These are phyloP conservation scores for Ceratocystiopsis minuta DNA, from an alignment of 2,329 filamentous ascomycete species.

Conservation along the genomic window DNA sequence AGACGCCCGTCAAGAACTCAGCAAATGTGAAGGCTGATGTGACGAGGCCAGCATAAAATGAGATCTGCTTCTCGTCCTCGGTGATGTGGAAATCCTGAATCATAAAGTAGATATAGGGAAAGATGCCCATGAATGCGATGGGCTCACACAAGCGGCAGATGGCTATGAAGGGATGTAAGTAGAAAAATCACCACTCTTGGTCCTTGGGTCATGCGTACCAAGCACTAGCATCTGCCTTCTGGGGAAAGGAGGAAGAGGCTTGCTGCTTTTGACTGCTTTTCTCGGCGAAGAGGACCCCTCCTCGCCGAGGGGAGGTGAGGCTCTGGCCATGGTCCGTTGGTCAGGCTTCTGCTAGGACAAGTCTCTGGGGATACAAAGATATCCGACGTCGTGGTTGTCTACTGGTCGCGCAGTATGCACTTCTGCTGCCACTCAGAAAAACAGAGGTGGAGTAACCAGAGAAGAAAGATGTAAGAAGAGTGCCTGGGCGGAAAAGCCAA, in stretches of 20 bases:
- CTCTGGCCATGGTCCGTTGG: not conserved
- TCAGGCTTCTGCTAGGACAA: no score
- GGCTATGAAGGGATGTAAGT: conserved; percentile 29
- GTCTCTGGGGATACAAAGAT: not conserved
- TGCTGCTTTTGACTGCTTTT: not conserved
- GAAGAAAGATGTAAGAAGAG: not conserved
- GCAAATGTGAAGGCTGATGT: conserved; percentile 92
- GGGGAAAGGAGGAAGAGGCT: conserved; percentile 18
- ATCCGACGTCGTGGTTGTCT: not conserved
- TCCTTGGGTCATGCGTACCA: conserved; percentile 11
- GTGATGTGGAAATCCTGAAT: conserved; percentile 79
- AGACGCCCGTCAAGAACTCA: conserved; percentile 78
- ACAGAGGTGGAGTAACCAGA: not conserved
- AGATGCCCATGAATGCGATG: conserved; percentile 98
- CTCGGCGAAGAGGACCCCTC: no score
- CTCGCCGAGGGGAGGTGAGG: no score
- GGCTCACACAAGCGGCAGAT: conserved; percentile 94
- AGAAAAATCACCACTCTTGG: not conserved
- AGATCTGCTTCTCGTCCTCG: conserved; percentile 59
- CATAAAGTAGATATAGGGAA: conserved; percentile 98
- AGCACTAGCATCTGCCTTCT: conserved; percentile 20
- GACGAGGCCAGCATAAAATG: conserved; percentile 87
- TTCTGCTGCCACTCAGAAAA: not conserved
- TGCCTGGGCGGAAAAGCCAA: no score
- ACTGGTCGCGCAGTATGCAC: no score